Evolutionary conservation across 495 filamentous ascomycete genomes (phyloP).

Genomic region (Annulohypoxylon moriforme): DNA sequence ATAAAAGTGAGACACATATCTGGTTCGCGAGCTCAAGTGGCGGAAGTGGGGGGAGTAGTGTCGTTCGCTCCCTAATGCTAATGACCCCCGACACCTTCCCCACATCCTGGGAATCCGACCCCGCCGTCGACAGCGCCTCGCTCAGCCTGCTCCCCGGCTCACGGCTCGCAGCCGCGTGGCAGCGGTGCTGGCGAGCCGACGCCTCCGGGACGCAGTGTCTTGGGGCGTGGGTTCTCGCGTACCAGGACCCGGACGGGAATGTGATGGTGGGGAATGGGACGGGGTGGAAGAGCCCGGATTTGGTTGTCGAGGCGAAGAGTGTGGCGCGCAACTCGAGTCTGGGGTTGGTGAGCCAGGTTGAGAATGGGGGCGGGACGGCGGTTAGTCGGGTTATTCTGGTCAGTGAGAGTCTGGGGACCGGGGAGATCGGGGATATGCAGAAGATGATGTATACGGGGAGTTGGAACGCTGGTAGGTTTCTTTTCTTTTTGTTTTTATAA

Average conservation of each 20-base stretch:
- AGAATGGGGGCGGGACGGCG: neutral
- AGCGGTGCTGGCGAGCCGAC: constrained; percentile 14
- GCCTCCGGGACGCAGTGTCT: neutral
- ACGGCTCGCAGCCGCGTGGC: constrained; percentile 29
- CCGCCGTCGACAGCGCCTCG: neutral
- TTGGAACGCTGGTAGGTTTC: constrained; percentile 15
- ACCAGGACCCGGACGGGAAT: constrained; percentile 17
- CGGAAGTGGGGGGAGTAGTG: neutral
- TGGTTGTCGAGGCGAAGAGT: neutral
- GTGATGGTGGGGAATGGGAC: constrained; percentile 24
- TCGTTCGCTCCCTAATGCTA: constrained; percentile 5
- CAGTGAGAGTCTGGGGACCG: constrained; percentile 14
- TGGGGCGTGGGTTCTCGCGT: constrained; percentile 22
- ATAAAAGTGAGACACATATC: neutral
- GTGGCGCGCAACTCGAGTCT: constrained; percentile 27
- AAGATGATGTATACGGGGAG: neutral
- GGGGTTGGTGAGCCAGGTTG: constrained; percentile 14
- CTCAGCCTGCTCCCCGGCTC: neutral
- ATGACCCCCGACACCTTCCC: neutral
- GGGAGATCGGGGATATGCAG: constrained; percentile 11
- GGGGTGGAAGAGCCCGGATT: neutral
- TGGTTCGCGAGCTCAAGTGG: constrained; percentile 16
- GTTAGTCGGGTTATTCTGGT: constrained; percentile 3
- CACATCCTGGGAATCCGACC: constrained; percentile 22
- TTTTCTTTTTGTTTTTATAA: neutral